phyloP scores from a whole-genome alignment of 1,284 basidiomycete genomes.

The Calocybe gambosa region DNA sequence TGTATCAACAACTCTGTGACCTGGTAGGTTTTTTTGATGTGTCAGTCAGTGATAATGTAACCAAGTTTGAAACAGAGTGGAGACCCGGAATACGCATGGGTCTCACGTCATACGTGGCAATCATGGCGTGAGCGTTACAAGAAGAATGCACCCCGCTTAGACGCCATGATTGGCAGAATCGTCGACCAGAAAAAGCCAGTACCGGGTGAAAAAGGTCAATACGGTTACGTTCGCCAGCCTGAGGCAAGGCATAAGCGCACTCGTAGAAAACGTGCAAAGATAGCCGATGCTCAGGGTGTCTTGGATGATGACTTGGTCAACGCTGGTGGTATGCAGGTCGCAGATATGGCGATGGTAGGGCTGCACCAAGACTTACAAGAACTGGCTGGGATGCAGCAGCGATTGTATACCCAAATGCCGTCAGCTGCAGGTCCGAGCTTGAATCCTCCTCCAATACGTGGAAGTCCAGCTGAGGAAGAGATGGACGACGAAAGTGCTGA shows the following conservation, averaged over 20 bases:
- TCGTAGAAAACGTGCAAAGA: conserved; percentile 42
- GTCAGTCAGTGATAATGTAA: background rate
- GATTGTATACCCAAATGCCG: conserved; percentile 18
- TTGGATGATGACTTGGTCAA: conserved; percentile 20
- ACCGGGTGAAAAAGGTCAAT: conserved; percentile 68
- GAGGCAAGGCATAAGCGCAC: conserved; percentile 57
- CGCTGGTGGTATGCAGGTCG: conserved; percentile 17
- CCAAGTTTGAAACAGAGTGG: conserved; percentile 32
- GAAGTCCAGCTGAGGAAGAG: conserved; percentile 43
- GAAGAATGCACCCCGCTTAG: conserved; percentile 65
- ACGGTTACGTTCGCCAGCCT: conserved; percentile 66
- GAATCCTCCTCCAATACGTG: conserved; percentile 20
- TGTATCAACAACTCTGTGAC: conserved; percentile 61
- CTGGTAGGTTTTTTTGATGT: conserved; percentile 32
- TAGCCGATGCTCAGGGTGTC: conserved; percentile 18
- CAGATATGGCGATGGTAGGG: conserved; percentile 9
- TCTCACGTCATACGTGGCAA: conserved; percentile 78
- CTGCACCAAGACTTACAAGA: conserved; percentile 10
- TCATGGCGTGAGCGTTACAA: conserved; percentile 84
- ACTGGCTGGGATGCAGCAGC: conserved; percentile 8
- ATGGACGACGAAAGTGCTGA: conserved; percentile 56
- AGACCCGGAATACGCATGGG: conserved; percentile 71
- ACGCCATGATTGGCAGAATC: conserved; percentile 53
- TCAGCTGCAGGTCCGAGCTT: conserved; percentile 11
- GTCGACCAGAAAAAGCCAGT: conserved; percentile 61